Evolutionary conservation across 768 basidiomycete species (phyloP), one percentile per base, ranked within the genome.

Genomic region (Suillus fuscotomentosus): DNA sequence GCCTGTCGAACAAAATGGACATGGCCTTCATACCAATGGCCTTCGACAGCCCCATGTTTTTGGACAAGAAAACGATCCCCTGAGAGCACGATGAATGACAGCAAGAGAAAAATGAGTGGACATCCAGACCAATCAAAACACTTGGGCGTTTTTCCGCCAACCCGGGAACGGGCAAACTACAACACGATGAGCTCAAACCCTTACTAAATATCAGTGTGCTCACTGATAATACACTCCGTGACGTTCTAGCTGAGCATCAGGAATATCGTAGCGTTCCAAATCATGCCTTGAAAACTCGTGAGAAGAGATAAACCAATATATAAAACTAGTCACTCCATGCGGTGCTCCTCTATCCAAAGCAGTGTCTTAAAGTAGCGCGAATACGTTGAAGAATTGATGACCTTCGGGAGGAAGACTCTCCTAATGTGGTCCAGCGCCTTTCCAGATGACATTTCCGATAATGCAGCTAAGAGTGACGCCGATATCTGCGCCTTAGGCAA

Each of bases 141-240:
- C 83, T 85, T 0, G 86, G 87, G 4, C 86, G 78, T 57, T 83
- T 83, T 72, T 88, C 85, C 2, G 83, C 84, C 1, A 88, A 75
- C 6, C 86, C 86, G 39, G 83, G 78, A 10, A 89, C 85, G 39
- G 74, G 63, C 6, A 88, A 72, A 31, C 86, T 88, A 45, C 10
- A 59, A 11, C 5, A 41, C 11, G 5, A 59, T 31, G 24, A 59
- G 57, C 10, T 20, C 7, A 3, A 59, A 27, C 24, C 5, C 5
- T 24, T 27, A 15, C 27, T 6, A 31, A 59, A 20, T 41, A 59
- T 13, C 11, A 59, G 7, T 42, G 17, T 59, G 17, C 57, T 59
- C 41, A 59, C 84, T 80, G 76, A 71, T 85, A 85, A 27, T 80
- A 59, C 24, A 17, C 41, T 42, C 38, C 17, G 10, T 59, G 24